A percentile compares a stretch with the other conserved stretches of the same genome.
These are phyloP conservation scores for Cornus suecica DNA, from an alignment of 148 eudicot species.

Conservation along the genomic window DNA sequence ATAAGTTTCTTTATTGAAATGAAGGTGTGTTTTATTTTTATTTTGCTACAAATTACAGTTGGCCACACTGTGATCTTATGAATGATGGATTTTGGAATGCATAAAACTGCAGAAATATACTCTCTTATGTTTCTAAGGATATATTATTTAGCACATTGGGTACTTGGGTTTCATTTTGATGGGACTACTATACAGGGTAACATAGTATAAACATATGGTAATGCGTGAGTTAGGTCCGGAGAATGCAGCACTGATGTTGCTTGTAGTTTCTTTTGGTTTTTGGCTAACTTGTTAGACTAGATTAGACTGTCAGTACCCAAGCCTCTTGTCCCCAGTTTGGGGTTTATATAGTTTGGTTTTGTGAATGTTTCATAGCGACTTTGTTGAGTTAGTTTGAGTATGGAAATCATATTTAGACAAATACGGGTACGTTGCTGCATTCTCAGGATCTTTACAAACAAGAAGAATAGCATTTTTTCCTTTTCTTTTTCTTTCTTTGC, in stretches of 20 bases:
- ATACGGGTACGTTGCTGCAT: neutral
- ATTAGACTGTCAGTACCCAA: neutral
- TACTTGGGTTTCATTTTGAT: neutral
- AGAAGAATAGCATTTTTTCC: neutral
- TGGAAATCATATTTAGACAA: neutral
- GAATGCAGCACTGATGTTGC: neutral
- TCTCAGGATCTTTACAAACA: neutral
- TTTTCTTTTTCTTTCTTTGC: too few species aligned
- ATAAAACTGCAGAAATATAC: neutral
- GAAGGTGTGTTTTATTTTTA: neutral
- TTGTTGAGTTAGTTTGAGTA: neutral
- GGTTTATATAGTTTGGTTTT: neutral
- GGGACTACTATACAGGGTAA: neutral
- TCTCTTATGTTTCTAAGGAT: neutral
- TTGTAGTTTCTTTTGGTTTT: neutral
- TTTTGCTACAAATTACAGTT: neutral
- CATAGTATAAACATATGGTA: neutral
- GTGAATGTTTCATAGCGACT: neutral
- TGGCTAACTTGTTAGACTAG: neutral
- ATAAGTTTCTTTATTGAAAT: neutral
- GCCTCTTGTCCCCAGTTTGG: neutral
- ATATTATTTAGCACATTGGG: neutral
- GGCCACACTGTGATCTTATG: neutral
- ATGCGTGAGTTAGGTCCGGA: neutral
- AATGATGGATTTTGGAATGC: neutral